phyloP scores from a whole-genome alignment of 257 asterid species.

The Gentiana dahurica region DNA sequence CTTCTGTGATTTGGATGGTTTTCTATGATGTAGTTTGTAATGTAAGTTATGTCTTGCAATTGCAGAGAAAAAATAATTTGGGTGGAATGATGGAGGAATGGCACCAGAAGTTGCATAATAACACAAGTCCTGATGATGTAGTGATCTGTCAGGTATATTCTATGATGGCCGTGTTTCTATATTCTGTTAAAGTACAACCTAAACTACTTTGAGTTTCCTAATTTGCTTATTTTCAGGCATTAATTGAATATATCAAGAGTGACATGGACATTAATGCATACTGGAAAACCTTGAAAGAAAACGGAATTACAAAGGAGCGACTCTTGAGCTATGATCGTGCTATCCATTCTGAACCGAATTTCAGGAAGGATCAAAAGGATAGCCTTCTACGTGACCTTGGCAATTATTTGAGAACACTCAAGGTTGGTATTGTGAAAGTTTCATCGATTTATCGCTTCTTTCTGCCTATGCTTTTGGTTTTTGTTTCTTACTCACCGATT shows the following conservation, averaged over 20 bases:
- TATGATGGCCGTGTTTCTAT: too few species aligned
- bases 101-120: constrained; percentile 98
- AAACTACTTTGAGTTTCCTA: too few species aligned
- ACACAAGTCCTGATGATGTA: constrained; percentile 99
- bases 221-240: constrained; percentile 45
- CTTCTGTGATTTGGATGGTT: neutral
- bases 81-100: constrained; percentile 99
- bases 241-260: constrained; percentile 67
- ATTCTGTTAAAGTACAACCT: too few species aligned
- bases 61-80: constrained; percentile 83
- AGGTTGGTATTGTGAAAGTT: constrained; percentile 35
- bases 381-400: constrained; percentile 94
- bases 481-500: too few species aligned
- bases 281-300: constrained; percentile 90
- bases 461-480: too few species aligned
- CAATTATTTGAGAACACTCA: constrained; percentile 83
- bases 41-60: constrained; percentile 11
- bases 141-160: constrained; percentile 84
- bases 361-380: constrained; percentile 70
- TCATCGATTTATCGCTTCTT: too few species aligned
- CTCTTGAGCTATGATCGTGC: constrained; percentile 98
- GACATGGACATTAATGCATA: constrained; percentile 77
- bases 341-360: constrained; percentile 79
- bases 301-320: constrained; percentile 94
- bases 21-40: neutral